Conservation (phyloP, 1,284 basidiomycete species). For the Anthracocystis setariae region DNA sequence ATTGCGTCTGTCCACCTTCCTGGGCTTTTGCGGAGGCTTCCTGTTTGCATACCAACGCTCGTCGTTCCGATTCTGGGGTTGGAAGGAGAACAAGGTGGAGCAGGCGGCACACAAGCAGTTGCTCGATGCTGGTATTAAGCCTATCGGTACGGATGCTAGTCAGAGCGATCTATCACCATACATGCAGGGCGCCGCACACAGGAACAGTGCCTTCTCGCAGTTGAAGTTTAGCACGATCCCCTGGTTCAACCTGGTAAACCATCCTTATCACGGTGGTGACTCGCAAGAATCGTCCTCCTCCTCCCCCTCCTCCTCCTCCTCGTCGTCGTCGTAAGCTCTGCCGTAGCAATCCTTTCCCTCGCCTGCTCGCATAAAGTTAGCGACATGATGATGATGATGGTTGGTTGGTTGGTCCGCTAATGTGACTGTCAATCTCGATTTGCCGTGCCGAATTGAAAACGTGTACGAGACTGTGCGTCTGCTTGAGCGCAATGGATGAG, state of each 20-base stretch:
- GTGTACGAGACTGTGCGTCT: no score
- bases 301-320: no score
- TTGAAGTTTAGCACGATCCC: constrained; percentile 66
- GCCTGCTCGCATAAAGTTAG: no score
- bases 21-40: constrained; percentile 85
- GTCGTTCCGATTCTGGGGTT: constrained; percentile 94
- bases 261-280: constrained; percentile 60
- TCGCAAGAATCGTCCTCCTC: constrained; percentile 37
- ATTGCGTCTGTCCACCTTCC: constrained; percentile 56
- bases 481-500: no score
- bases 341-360: no score
- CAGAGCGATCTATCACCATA: constrained; percentile 82
- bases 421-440: no score
- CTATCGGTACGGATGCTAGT: constrained; percentile 50
- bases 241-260: constrained; percentile 67
- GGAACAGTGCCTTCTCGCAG: constrained; percentile 92
- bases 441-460: no score
- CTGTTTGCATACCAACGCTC: constrained; percentile 86
- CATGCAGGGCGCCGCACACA: constrained; percentile 86
- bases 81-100: constrained; percentile 81
- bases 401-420: no score
- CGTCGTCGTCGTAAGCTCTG: no score
- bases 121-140: constrained; percentile 43
- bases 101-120: constrained; percentile 46
- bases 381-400: no score